phyloP scores from a whole-genome alignment of 495 filamentous ascomycete species.

The Trichoderma parareesei region DNA sequence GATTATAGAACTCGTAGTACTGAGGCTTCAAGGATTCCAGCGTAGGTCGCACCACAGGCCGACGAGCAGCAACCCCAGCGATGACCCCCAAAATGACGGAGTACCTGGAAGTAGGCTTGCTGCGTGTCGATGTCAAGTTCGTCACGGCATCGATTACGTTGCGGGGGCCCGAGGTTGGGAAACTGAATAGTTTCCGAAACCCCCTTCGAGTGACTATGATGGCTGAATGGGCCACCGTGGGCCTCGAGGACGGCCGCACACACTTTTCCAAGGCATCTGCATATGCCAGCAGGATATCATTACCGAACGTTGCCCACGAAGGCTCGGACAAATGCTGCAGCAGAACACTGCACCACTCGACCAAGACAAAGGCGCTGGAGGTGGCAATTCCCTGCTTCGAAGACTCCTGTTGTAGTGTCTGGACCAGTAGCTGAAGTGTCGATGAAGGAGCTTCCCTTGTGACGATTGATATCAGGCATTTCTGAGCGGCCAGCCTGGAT shows the following conservation, averaged over 20 bases:
- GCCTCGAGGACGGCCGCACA: conserved; percentile 50
- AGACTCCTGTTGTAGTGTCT: conserved; percentile 53
- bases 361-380: conserved; percentile 75
- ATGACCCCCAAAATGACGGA: conserved; percentile 74
- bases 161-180: conserved; percentile 46
- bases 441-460: conserved; percentile 38
- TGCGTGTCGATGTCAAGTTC: conserved; percentile 55
- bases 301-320: conserved; percentile 57
- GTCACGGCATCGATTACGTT: conserved; percentile 55
- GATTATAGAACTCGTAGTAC: conserved; percentile 70
- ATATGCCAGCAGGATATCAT: conserved; percentile 50
- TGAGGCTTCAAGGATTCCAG: conserved; percentile 58
- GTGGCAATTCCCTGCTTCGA: conserved; percentile 67
- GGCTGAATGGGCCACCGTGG: conserved; percentile 54
- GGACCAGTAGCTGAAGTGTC: conserved; percentile 49
- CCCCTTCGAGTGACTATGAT: conserved; percentile 65
- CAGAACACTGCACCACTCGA: conserved; percentile 79
- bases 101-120: conserved; percentile 56
- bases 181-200: conserved; percentile 58
- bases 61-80: conserved; percentile 72
- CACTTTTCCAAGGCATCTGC: conserved; percentile 71
- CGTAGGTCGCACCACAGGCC: conserved; percentile 46
- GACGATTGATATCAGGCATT: conserved; percentile 61
- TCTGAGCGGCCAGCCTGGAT: conserved; percentile 72
- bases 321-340: conserved; percentile 50